These are phyloP conservation scores for Saccharomyces hybrid DNA, from an alignment of 1,139 yeast species.

Conservation along the genomic window DNA sequence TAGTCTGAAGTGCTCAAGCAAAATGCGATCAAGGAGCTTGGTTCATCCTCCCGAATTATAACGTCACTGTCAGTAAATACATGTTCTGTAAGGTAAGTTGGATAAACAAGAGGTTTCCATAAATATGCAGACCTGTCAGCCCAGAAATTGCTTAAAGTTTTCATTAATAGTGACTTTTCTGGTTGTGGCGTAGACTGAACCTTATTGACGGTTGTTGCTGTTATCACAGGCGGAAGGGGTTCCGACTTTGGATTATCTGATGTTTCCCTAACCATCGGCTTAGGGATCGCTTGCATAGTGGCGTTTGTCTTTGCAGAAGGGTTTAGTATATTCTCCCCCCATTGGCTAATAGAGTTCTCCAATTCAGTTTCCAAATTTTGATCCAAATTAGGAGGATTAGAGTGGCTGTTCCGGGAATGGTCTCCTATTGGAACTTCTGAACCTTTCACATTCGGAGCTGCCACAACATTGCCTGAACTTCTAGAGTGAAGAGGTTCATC, in stretches of 20 bases:
- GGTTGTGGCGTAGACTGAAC: constrained; percentile 34
- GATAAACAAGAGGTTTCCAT: constrained; percentile 90
- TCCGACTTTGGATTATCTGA: constrained; percentile 5
- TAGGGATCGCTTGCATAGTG: background rate
- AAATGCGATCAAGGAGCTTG: constrained; percentile 88
- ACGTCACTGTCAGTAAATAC: constrained; percentile 91
- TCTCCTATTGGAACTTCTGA: background rate
- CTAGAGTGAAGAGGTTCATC: constrained; percentile 38
- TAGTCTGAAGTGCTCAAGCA: constrained; percentile 84
- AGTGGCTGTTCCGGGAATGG: background rate
- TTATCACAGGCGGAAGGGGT: constrained; percentile 17
- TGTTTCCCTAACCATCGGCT: background rate
- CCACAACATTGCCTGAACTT: constrained; percentile 5
- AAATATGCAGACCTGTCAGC: constrained; percentile 93
- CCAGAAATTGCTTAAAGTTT: constrained; percentile 87
- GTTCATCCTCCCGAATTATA: constrained; percentile 93
- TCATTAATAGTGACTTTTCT: constrained; percentile 71
- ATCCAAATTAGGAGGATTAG: background rate
- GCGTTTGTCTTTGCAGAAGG: background rate
- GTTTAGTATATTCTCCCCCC: constrained; percentile 25
- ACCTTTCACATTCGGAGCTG: background rate
- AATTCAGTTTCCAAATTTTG: constrained; percentile 25
- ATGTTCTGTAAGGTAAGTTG: constrained; percentile 74
- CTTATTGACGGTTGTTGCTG: constrained; percentile 21
- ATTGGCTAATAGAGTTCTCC: constrained; percentile 27